These are phyloP conservation scores for Suillus hirtellus DNA, from an alignment of 768 basidiomycete genomes.

Conservation along the genomic window DNA sequence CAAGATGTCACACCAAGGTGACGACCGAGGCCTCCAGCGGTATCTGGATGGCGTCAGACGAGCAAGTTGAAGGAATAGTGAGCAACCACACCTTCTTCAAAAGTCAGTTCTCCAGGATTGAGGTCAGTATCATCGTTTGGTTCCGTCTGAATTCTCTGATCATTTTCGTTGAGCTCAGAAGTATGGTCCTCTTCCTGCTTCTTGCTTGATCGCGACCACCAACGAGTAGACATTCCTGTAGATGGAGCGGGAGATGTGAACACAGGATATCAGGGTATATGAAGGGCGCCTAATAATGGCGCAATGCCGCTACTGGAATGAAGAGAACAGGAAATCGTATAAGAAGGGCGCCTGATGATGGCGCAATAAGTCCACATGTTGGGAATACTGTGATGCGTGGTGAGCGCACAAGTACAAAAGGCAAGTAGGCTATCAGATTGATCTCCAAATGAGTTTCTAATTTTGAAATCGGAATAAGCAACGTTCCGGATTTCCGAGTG, in stretches of 20 bases:
- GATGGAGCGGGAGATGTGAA: background rate
- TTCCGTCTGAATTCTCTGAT: background rate
- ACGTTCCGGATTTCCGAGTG: too few relatives aligned
- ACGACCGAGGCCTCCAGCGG: slow-evolving; percentile 57
- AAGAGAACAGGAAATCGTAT: too few relatives aligned
- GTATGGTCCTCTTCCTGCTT: background rate
- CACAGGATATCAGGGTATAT: background rate
- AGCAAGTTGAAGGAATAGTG: background rate
- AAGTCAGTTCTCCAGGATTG: slow-evolving; percentile 46
- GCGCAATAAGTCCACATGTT: too few relatives aligned
- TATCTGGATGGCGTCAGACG: slow-evolving; percentile 31
- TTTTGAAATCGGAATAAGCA: too few relatives aligned
- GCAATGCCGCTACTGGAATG: too few relatives aligned
- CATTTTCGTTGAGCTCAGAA: slow-evolving; percentile 6
- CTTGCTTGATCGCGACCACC: slow-evolving; percentile 13
- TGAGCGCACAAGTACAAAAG: too few relatives aligned
- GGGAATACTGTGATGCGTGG: too few relatives aligned
- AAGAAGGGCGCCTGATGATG: too few relatives aligned
- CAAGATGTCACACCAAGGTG: slow-evolving; percentile 58
- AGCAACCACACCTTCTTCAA: slow-evolving; percentile 46
- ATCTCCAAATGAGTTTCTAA: too few relatives aligned
- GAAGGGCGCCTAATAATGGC: too few relatives aligned
- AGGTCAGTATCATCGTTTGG: slow-evolving; percentile 22
- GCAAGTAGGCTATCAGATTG: too few relatives aligned
- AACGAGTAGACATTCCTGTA: slow-evolving; percentile 14